Conservation (phyloP, 2,329 filamentous ascomycete genomes). For the Alternaria arbusti region DNA sequence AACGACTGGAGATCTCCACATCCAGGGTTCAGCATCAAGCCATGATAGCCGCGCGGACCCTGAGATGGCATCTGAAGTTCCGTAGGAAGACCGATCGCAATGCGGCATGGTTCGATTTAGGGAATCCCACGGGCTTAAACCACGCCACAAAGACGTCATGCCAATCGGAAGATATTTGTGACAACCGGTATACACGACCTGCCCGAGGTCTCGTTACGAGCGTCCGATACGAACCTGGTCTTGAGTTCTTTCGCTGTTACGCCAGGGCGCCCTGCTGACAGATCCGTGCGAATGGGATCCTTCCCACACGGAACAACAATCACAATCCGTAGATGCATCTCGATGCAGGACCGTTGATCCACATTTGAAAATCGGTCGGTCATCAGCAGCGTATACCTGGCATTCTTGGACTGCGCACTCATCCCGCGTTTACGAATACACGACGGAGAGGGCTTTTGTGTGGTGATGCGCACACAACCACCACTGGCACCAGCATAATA, state of each 20-base stretch:
- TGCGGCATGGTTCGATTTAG: not conserved
- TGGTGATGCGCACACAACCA: not conserved
- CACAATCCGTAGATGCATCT: not conserved
- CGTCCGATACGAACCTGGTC: not conserved
- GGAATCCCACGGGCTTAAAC: not conserved
- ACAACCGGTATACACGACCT: not conserved
- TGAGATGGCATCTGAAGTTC: not conserved
- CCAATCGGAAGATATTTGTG: not conserved
- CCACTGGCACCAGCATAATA: not conserved
- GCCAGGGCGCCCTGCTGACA: not conserved
- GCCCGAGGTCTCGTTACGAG: not conserved
- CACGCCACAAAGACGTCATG: not conserved
- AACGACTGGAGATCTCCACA: constrained; percentile 7
- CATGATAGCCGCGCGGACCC: not conserved
- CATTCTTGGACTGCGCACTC: not conserved
- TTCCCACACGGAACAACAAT: not conserved
- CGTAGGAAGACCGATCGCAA: not conserved
- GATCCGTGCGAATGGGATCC: not conserved
- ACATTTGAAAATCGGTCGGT: not conserved
- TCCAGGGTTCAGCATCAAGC: not conserved
- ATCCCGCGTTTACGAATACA: not conserved
- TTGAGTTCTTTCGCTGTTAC: not conserved
- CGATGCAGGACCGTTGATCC: not conserved
- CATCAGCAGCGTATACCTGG: not conserved
- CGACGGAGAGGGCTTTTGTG: not conserved